Conservation (phyloP, 352 stramenopile species). For the Phytophthora hibernalis region DNA sequence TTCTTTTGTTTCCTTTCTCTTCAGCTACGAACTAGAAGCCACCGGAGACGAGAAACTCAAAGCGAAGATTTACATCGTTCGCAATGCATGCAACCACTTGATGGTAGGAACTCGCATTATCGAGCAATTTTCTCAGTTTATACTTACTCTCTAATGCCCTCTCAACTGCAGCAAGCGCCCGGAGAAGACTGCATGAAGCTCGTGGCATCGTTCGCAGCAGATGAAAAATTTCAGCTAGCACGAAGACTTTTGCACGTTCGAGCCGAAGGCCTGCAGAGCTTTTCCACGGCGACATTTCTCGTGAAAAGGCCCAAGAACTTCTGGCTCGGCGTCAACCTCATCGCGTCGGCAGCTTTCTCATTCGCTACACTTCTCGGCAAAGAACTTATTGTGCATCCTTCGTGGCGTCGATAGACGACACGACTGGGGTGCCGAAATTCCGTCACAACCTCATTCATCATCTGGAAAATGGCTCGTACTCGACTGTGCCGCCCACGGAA, state of each 20-base stretch:
- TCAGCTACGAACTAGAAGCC: constrained; percentile 68
- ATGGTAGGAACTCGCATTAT: constrained; percentile 47
- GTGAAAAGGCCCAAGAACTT: constrained; percentile 56
- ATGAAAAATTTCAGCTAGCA: constrained; percentile 78
- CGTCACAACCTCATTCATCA: constrained; percentile 80
- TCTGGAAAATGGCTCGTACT: constrained; percentile 69
- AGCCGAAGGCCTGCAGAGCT: constrained; percentile 68
- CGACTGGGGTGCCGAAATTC: constrained; percentile 46
- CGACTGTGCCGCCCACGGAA: constrained; percentile 55
- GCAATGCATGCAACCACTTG: constrained; percentile 76
- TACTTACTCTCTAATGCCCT: constrained; percentile 2
- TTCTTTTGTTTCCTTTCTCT: constrained; percentile 4
- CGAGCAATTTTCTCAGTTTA: neutral
- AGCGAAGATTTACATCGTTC: constrained; percentile 76
- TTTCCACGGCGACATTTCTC: constrained; percentile 82
- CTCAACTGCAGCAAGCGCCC: constrained; percentile 52
- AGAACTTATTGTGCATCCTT: constrained; percentile 78
- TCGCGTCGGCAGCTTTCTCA: constrained; percentile 68
- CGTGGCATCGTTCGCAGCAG: constrained; percentile 54
- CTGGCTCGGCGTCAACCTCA: constrained; percentile 37
- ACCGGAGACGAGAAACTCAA: constrained; percentile 37
- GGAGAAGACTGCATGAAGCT: constrained; percentile 65
- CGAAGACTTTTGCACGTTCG: constrained; percentile 62
- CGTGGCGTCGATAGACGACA: constrained; percentile 56
- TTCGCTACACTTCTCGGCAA: constrained; percentile 74